Evolutionary conservation across 2,329 filamentous ascomycete genomes (phyloP).

Genomic region (Pseudogymnoascus sp.): DNA sequence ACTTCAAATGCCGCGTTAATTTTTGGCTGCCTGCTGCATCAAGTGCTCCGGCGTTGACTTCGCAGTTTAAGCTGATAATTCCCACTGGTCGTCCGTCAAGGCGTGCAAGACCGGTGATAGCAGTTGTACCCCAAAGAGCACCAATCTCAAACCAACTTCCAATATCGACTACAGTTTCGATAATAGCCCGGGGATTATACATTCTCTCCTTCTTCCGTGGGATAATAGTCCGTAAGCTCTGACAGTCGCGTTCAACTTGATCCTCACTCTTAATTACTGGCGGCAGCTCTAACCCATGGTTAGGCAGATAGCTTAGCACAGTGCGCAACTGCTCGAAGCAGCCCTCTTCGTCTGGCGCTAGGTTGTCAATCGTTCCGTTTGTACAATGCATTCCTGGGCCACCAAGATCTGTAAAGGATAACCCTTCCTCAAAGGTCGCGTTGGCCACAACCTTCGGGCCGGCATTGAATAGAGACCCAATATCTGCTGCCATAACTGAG

Average conservation of each 20-base stretch:
- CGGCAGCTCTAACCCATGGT: conserved; percentile 46
- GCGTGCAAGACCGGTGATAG: conserved; percentile 51
- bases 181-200: conserved; percentile 51
- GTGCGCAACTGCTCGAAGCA: conserved; percentile 53
- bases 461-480: conserved; percentile 55
- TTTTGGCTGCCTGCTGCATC: conserved; percentile 55
- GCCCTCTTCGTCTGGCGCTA: conserved; percentile 49
- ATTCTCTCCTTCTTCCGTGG: conserved; percentile 49
- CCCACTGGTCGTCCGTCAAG: conserved; percentile 49
- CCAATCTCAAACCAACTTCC: conserved; percentile 57
- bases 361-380: conserved; percentile 59
- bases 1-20: conserved; percentile 49
- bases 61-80: conserved; percentile 51
- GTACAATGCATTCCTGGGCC: conserved; percentile 54
- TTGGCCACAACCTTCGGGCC: conserved; percentile 53
- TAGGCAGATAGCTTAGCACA: conserved; percentile 49
- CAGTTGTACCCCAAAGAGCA: conserved; percentile 51
- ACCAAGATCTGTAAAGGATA: conserved; percentile 50
- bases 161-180: conserved; percentile 46
- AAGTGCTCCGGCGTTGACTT: conserved; percentile 52
- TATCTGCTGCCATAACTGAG: conserved; percentile 55
- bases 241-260: conserved; percentile 39
- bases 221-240: conserved; percentile 45
- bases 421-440: conserved; percentile 56
- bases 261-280: conserved; percentile 41